A percentile compares a stretch with the other conserved stretches of the same genome.
These are phyloP conservation scores for Trichomonas vaginalis DNA, from an alignment of 208 protist genomes.

Conservation along the genomic window DNA sequence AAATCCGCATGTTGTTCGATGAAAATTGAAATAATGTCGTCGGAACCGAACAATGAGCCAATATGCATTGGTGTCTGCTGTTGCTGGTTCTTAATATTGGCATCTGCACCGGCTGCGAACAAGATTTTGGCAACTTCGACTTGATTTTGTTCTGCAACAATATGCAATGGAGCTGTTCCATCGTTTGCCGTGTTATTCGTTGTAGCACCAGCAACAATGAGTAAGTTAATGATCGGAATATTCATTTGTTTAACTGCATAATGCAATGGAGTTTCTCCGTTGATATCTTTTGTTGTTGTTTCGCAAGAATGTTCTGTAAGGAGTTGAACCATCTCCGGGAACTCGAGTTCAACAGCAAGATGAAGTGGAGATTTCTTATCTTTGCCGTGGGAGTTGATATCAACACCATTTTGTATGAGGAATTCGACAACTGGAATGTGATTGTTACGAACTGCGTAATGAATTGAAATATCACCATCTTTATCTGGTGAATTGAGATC, in stretches of 20 bases:
- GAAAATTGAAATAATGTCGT: background rate
- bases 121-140: background rate
- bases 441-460: background rate
- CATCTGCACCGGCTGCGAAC: background rate
- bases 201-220: background rate
- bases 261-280: background rate
- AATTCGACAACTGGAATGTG: background rate
- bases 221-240: background rate
- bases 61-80: background rate
- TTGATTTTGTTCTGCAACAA: background rate
- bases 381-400: background rate
- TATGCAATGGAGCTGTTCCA: background rate
- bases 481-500: background rate
- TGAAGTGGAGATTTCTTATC: background rate
- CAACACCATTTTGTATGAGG: background rate
- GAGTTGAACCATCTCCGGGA: background rate
- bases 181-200: background rate
- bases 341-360: background rate
- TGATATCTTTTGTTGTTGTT: background rate
- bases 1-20: constrained; percentile 15
- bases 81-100: background rate
- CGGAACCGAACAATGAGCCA: background rate
- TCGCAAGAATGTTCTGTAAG: background rate
- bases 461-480: background rate
- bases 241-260: background rate